Evolutionary conservation across 1,284 basidiomycete species (phyloP), one percentile per base, ranked within the genome.

Genomic region (Fistulinella staudtii): DNA sequence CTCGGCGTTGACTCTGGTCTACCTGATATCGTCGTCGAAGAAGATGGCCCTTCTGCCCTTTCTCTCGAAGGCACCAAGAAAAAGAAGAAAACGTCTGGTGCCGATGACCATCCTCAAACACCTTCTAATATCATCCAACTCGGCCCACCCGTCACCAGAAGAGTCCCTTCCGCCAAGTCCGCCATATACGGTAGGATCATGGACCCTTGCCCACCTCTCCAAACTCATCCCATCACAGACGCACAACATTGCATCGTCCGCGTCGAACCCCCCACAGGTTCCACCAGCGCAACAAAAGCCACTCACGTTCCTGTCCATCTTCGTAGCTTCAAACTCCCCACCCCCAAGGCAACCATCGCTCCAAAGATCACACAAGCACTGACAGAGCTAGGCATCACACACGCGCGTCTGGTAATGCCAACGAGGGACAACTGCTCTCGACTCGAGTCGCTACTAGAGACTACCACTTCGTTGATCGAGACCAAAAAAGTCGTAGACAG

Each of bases 401-500:
- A 82, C 49, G 74, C 75, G 14, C 79, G 86, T 11, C 75, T 96
- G 41, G 86, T 94, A 52, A 95, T 96, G 91, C 93, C 93, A 13
- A 95, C 93, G 2, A 75, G 80, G 25, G 79, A 82, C 22, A 95
- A 91, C 53, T 72, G 85, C 41, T 73, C 77, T 39, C 79, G 77
- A 51, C 72, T 92, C 27, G 91, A 94, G 51, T 70, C 73, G 5
- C 66, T 96, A 13, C 61, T 94, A 23, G 79, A 82, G 5, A 80
- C 88, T 1, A 79, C 89, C 0, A 75, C 75, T 3, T 72, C 79
- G 14, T 67, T 96, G 53, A 74, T 94, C 13, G 93, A 97, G 53
- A 84, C 84, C 52, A 96, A 95, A 73, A 85, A 88, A 55, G 72
- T 82, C n/a, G 78, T 89, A 18, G 93, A 96, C 63, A 80, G 85